phyloP scores from a whole-genome alignment of 257 asterid genomes.

The Solanum chilense region DNA sequence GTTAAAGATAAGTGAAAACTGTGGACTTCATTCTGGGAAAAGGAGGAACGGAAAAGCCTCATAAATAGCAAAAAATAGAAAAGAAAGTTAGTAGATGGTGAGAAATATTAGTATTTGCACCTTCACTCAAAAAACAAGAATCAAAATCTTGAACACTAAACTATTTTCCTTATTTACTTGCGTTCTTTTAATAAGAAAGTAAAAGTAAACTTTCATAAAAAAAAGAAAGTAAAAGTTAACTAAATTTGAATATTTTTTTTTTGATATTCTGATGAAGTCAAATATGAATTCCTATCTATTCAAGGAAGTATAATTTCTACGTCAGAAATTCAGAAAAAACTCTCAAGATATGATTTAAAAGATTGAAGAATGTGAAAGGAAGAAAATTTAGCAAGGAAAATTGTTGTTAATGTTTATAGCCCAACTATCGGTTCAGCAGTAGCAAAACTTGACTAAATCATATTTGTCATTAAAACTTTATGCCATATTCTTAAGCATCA shows the following conservation, averaged over 20 bases:
- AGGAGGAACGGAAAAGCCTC: not conserved
- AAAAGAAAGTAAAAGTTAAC: not conserved
- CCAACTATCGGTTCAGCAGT: not conserved
- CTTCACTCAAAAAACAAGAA: not conserved
- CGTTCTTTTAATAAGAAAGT: not conserved
- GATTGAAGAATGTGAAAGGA: not conserved
- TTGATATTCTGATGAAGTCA: not conserved
- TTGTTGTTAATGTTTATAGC: not conserved
- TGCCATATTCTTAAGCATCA: not conserved
- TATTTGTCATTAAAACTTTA: too few species aligned
- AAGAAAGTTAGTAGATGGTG: not conserved
- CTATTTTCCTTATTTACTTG: not conserved
- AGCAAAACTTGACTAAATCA: not conserved
- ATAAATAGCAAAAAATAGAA: not conserved
- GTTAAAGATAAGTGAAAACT: not conserved
- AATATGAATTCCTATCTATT: not conserved
- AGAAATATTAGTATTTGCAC: not conserved
- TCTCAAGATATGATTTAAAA: not conserved
- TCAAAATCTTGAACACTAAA: not conserved
- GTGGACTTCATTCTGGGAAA: not conserved
- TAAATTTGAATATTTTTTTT: not conserved
- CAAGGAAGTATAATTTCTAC: not conserved
- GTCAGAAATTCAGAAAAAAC: too few species aligned
- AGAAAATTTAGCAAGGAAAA: not conserved
- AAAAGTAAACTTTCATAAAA: not conserved